Evolutionary conservation across 2,329 filamentous ascomycete species (phyloP), one percentile per base, ranked within the genome.

Genomic region (Colletotrichum cuscutae): DNA sequence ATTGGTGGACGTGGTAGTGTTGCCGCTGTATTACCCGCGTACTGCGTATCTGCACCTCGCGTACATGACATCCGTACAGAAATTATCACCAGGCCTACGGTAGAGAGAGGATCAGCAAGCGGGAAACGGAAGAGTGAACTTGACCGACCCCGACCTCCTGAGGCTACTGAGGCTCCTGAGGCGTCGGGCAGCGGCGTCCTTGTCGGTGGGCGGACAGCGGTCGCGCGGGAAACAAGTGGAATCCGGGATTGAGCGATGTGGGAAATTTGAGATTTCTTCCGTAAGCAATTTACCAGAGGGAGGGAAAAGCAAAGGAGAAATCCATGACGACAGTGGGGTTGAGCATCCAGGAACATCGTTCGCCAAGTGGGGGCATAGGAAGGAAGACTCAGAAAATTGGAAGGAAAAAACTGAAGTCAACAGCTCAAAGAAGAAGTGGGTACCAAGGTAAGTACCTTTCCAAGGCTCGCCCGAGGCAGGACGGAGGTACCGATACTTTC

Each of bases 291-390:
- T 22, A 37, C 32, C 13, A 46, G 22, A 22, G 46, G 7, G 19
- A 46, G 49, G 49, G 52, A 63, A 57, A 64, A 64, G 57, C 22
- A 35, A 35, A 30, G 54, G 24, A 32, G 46, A 59, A 57, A 60
- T 54, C 54, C n/a, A 73, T 71, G 71, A 72, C 70, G 70, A 70
- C 60, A 71, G 59, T 73, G 71, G 46, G 37, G 66, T 60, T 22
- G 19, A 49, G 54, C 28, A 54, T 42, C 56, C 13, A 70, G 60
- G 66, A 65, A 65, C 64, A 32, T 52, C 22, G 54, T 11, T 22
- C 42, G 26, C 70, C 54, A 42, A 42, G 65, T 60, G 70, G 70
- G 46, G 42, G 15, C 22, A 7, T 22, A 3, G 15, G 9, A 62
- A 28, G 30, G 24, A 9, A 42, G 15, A 42, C 15, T 42, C 15